Conservation (phyloP, 2,329 filamentous ascomycete genomes). For the Cadophora luteo-olivacea region DNA sequence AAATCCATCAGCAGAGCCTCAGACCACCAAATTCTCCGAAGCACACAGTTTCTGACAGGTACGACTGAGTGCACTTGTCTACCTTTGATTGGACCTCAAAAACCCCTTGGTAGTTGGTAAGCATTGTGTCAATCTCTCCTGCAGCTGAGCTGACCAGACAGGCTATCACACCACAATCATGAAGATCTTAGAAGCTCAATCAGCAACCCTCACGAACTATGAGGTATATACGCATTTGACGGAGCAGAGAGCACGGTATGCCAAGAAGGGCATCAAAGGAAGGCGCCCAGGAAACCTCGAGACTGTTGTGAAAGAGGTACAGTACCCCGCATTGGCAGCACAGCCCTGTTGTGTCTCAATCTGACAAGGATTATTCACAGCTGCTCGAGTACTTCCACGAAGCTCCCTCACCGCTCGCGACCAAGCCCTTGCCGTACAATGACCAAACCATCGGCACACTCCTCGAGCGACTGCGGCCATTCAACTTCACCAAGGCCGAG, state of each 20-base stretch:
- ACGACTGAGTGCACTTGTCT: background rate
- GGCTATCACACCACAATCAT: slow-evolving; percentile 42
- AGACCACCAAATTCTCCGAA: background rate
- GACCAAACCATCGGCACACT: slow-evolving; percentile 59
- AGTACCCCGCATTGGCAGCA: slow-evolving; percentile 23
- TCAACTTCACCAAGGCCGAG: slow-evolving; percentile 71
- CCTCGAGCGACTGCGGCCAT: slow-evolving; percentile 60
- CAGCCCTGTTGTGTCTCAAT: background rate
- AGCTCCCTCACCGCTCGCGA: slow-evolving; percentile 59
- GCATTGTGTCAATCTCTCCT: background rate
- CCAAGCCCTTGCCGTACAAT: slow-evolving; percentile 51
- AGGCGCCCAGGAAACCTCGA: slow-evolving; percentile 62
- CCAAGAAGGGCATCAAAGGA: slow-evolving; percentile 36
- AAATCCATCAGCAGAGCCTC: background rate
- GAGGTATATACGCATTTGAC: slow-evolving; percentile 73
- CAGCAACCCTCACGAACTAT: slow-evolving; percentile 73
- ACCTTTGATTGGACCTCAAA: background rate
- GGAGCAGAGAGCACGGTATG: slow-evolving; percentile 53
- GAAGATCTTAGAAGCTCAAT: slow-evolving; percentile 76
- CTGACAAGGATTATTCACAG: slow-evolving; percentile 47
- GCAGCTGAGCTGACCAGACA: slow-evolving; percentile 5
- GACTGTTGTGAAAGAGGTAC: slow-evolving; percentile 69
- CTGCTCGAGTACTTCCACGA: slow-evolving; percentile 66
- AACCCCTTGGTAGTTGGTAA: background rate
- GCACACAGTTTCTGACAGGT: background rate